Base-by-base conservation (phyloP, 352 stramenopile genomes). In the Globisporangium paroecandrum region DNA sequence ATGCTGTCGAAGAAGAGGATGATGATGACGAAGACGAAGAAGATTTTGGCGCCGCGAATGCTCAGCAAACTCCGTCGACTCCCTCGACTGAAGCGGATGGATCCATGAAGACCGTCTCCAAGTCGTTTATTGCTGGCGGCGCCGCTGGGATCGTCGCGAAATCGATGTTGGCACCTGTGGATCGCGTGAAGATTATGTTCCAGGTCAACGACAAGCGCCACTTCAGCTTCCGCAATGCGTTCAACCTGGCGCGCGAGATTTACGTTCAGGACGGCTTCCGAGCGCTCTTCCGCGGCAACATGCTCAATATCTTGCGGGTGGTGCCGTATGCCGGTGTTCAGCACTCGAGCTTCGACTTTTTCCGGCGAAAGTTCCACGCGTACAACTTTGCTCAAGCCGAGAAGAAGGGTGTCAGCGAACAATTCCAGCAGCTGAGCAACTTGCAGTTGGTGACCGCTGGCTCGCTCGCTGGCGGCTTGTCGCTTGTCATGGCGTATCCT, bases 151-250 rank as follows among this genome's bases (percentile, higher is more conserved):
- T 93, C 63, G 75, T 83, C 4, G 87, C 89, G 59, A 94, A 95
- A 66, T 94, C 87, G 22, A 46, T 74, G 13, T 67, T 96, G 34
- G 86, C 89, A 0, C 89, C 89, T 0, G 73, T 94, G 49, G 89
- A 96, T 51, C 85, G 89, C 27, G 74, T 96, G 18, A 96, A 96
- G 66, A 89, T 96, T 27, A 64, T 96, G 47, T 95, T 96, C 58
- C 89, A 96, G 69, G 87, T 95, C 49, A 89, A 81, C 41, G 85
- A 91, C 29, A 80, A 85, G 62, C 78, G 78, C 5, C 66, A 75
- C 38, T 95, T 95, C 55, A 91, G 76, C 49, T 89, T 95, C 63
- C 78, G 83, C 24, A 93, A 94, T 56, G 88, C 84, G 4, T 75
- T 72, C 57, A 69, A 72, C 36, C 72, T 95, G 54, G 85, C 71